Conservation (phyloP, 441 rosid species). For the Dalechampia spathulata region DNA sequence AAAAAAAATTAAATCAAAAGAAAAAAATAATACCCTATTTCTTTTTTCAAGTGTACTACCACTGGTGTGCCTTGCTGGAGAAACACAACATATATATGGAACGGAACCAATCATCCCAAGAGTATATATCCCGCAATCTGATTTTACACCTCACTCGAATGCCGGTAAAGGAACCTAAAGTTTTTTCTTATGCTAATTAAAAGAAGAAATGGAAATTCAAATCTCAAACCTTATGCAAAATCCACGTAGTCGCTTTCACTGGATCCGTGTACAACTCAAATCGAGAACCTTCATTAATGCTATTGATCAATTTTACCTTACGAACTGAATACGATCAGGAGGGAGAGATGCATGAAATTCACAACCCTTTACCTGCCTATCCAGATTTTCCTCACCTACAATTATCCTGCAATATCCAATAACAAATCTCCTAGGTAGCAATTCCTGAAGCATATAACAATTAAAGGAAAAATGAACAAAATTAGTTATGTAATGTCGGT, state of each 20-base stretch:
- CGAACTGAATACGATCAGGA: slow-evolving; percentile 25
- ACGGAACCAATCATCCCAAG: slow-evolving; percentile 35
- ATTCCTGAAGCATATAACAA: slow-evolving; percentile 42
- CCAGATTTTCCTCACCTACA: slow-evolving; percentile 34
- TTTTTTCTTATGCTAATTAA: slow-evolving; percentile 24
- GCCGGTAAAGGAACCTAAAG: slow-evolving; percentile 34
- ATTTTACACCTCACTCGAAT: slow-evolving; percentile 54
- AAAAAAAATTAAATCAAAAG: slow-evolving; percentile 2
- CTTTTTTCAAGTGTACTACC: slow-evolving; percentile 21
- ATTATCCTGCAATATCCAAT: slow-evolving; percentile 30
- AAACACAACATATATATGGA: slow-evolving; percentile 33
- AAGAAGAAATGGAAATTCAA: slow-evolving; percentile 20
- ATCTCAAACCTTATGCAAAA: slow-evolving; percentile 48
- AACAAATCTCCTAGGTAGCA: slow-evolving; percentile 52
- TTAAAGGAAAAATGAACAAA: not conserved
- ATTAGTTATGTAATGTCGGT: slow-evolving; percentile 5
- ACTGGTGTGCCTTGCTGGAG: slow-evolving; percentile 22
- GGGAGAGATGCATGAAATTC: slow-evolving; percentile 29
- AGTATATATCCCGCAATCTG: slow-evolving; percentile 44
- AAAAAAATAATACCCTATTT: slow-evolving; percentile 20
- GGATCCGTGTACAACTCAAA: slow-evolving; percentile 31
- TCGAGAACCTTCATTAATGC: slow-evolving; percentile 36
- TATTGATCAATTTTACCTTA: slow-evolving; percentile 29
- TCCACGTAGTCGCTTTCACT: slow-evolving; percentile 35
- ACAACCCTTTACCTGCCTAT: slow-evolving; percentile 28